Percentiles rank a stretch among this genome's conserved stretches.
Evolutionary conservation across 2,329 filamentous ascomycete species (phyloP).

Genomic region (Aspergillus japonicus): DNA sequence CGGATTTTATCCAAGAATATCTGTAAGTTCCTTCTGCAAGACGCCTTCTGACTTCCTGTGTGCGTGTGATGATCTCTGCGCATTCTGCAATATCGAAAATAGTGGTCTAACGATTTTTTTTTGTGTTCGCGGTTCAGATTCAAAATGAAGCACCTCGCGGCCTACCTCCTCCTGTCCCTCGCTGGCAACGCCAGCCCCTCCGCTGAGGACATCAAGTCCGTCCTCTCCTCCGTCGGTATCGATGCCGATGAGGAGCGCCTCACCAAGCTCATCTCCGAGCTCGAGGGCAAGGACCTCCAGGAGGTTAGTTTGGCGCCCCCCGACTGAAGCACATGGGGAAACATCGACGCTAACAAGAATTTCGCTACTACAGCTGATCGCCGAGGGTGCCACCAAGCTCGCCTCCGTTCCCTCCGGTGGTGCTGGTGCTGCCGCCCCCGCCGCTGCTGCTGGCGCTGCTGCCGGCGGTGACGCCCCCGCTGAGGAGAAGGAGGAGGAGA

Average conservation of each 20-base stretch:
- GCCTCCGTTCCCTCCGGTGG: constrained; percentile 96
- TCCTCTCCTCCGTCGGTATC: constrained; percentile 91
- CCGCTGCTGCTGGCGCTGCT: constrained; percentile 60
- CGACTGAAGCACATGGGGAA: background rate
- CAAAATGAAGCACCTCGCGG: constrained; percentile 99
- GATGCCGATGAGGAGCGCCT: constrained; percentile 90
- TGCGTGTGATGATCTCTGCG: constrained; percentile 21
- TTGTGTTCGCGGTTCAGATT: constrained; percentile 21
- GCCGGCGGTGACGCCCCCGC: constrained; percentile 66
- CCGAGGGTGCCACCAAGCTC: constrained; percentile 87
- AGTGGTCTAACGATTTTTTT: background rate
- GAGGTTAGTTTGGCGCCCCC: constrained; percentile 61
- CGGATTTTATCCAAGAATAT: constrained; percentile 31
- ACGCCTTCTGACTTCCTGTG: background rate
- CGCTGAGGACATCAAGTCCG: constrained; percentile 78
- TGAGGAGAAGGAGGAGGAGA: constrained; percentile 70
- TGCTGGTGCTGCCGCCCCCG: constrained; percentile 53
- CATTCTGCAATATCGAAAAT: constrained; percentile 5
- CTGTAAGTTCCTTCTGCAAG: constrained; percentile 24
- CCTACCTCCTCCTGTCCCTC: constrained; percentile 95
- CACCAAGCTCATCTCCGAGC: constrained; percentile 79
- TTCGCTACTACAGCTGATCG: constrained; percentile 67
- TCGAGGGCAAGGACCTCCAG: constrained; percentile 68
- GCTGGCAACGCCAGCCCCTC: constrained; percentile 88
- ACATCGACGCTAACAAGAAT: constrained; percentile 15